These are phyloP conservation scores for Ascomycota sp. DNA, from an alignment of 2,329 filamentous ascomycete species.

Conservation along the genomic window DNA sequence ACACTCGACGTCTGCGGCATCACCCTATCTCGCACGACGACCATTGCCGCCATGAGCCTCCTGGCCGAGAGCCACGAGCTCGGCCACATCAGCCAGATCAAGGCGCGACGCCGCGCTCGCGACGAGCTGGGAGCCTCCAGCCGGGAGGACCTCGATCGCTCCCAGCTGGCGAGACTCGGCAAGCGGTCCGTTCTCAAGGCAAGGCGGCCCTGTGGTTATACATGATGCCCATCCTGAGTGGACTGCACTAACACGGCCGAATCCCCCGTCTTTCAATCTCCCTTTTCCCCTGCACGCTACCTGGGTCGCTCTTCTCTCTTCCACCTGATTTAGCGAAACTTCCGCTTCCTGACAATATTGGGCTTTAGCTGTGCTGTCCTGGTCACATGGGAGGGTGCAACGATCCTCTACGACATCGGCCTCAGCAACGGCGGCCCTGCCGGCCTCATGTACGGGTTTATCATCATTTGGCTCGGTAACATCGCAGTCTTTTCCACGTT, in stretches of 20 bases:
- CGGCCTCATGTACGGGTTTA: slow-evolving; percentile 28
- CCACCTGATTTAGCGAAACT: slow-evolving; percentile 17
- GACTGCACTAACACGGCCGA: too few species aligned
- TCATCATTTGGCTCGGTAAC: slow-evolving; percentile 24
- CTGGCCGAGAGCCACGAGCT: background rate
- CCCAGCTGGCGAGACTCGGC: slow-evolving; percentile 8
- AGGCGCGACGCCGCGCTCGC: background rate
- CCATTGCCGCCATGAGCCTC: background rate
- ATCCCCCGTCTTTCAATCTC: background rate
- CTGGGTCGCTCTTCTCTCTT: background rate
- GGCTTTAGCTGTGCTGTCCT: slow-evolving; percentile 30
- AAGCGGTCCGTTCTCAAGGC: slow-evolving; percentile 11
- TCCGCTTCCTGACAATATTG: slow-evolving; percentile 25
- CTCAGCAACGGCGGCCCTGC: slow-evolving; percentile 28
- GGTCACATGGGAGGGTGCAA: slow-evolving; percentile 26
- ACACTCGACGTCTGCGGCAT: too few species aligned
- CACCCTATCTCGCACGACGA: too few species aligned
- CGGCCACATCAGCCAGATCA: background rate
- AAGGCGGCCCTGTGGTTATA: background rate
- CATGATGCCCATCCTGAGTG: too few species aligned
- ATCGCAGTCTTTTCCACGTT: slow-evolving; percentile 18
- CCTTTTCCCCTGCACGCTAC: background rate
- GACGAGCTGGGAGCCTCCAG: background rate
- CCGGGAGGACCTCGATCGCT: background rate
- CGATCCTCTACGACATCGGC: slow-evolving; percentile 12